These are phyloP conservation scores for Cochlearia excelsa DNA, from an alignment of 345 rosid genomes.

Conservation along the genomic window DNA sequence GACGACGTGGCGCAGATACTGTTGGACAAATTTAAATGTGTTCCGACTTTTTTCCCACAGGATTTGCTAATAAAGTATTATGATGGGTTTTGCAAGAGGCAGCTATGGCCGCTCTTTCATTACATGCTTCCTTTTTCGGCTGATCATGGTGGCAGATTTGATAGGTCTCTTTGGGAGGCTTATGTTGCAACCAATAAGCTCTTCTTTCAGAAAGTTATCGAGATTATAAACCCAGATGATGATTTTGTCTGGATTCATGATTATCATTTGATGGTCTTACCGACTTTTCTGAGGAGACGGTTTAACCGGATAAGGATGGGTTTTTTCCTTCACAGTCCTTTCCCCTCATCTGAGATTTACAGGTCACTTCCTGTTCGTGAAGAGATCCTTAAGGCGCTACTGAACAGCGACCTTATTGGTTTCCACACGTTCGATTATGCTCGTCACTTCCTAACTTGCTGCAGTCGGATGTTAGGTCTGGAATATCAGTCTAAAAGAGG, in stretches of 20 bases:
- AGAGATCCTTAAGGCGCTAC: slow-evolving; percentile 41
- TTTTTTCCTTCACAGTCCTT: slow-evolving; percentile 40
- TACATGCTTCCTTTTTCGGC: slow-evolving; percentile 42
- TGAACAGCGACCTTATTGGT: slow-evolving; percentile 40
- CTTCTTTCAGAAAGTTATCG: slow-evolving; percentile 39
- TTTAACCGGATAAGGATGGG: slow-evolving; percentile 43
- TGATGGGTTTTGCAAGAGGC: slow-evolving; percentile 42
- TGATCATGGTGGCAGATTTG: slow-evolving; percentile 43
- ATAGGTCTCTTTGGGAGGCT: slow-evolving; percentile 43
- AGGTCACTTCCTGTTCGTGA: slow-evolving; percentile 41
- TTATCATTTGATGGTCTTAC: slow-evolving; percentile 43
- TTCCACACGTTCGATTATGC: slow-evolving; percentile 84
- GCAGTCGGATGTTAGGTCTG: slow-evolving; percentile 42
- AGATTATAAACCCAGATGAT: slow-evolving; percentile 41
- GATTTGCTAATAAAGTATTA: slow-evolving; percentile 36
- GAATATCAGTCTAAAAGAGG: slow-evolving; percentile 44
- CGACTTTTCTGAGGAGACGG: slow-evolving; percentile 38
- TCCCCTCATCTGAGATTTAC: slow-evolving; percentile 42
- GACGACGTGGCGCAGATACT: slow-evolving; percentile 43
- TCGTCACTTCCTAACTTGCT: slow-evolving; percentile 48
- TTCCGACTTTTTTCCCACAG: slow-evolving; percentile 37
- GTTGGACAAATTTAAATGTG: slow-evolving; percentile 39
- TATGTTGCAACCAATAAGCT: slow-evolving; percentile 40
- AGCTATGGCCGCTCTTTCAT: slow-evolving; percentile 40
- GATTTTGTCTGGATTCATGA: slow-evolving; percentile 43